A percentile compares a stretch with the other conserved stretches of the same genome.
These are phyloP conservation scores for Botrytis aclada DNA, from an alignment of 2,329 filamentous ascomycete species.

Conservation along the genomic window DNA sequence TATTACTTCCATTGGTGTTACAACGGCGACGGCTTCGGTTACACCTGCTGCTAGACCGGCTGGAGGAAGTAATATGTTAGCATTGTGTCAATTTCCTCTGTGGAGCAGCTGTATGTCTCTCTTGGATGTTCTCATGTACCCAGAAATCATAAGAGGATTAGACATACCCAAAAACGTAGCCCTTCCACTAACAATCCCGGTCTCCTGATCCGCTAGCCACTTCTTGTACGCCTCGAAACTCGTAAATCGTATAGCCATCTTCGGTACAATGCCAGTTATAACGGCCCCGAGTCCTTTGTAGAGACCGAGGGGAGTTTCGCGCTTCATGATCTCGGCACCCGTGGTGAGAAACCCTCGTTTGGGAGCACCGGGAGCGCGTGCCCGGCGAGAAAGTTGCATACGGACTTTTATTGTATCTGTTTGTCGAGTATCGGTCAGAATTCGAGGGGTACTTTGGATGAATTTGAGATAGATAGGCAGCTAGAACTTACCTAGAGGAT, in stretches of 20 bases:
- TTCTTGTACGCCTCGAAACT: slow-evolving; percentile 97
- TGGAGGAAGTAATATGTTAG: slow-evolving; percentile 33
- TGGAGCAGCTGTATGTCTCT: neutral
- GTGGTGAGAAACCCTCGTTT: slow-evolving; percentile 85
- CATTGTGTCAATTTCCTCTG: neutral
- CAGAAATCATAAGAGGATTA: slow-evolving; percentile 41
- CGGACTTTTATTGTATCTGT: slow-evolving; percentile 96
- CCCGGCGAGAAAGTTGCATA: slow-evolving; percentile 94
- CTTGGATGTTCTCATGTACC: too few species aligned
- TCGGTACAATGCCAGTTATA: slow-evolving; percentile 91
- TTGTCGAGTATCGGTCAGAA: neutral
- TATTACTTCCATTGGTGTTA: slow-evolving; percentile 98
- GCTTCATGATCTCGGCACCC: slow-evolving; percentile 78
- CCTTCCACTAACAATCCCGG: slow-evolving; percentile 65
- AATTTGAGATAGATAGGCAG: neutral
- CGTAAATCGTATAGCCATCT: slow-evolving; percentile 99
- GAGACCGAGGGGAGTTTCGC: slow-evolving; percentile 86
- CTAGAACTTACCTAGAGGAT: slow-evolving; percentile 73
- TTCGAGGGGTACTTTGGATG: neutral
- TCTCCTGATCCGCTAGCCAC: slow-evolving; percentile 64
- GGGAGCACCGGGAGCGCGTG: slow-evolving; percentile 74
- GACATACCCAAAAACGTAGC: slow-evolving; percentile 67
- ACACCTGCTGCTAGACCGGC: slow-evolving; percentile 90
- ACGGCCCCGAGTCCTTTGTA: slow-evolving; percentile 99
- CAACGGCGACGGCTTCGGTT: slow-evolving; percentile 92